Percentiles rank a stretch among this genome's conserved stretches.
These are phyloP conservation scores for Fusarium metavorans DNA, from an alignment of 2,329 filamentous ascomycete species.

Conservation along the genomic window DNA sequence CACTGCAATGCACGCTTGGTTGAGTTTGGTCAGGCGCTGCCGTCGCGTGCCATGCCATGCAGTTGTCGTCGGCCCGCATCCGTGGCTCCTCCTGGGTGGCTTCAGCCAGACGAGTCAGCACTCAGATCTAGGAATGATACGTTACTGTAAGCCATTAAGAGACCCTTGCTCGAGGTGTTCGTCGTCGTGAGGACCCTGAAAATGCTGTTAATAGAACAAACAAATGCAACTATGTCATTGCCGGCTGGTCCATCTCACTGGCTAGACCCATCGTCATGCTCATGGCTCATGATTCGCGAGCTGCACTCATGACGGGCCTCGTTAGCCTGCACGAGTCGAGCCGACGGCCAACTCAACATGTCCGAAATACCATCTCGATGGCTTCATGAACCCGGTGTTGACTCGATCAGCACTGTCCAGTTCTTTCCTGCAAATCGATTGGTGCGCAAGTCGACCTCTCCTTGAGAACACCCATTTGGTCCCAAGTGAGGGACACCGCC, in stretches of 20 bases:
- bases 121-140: constrained; percentile 33
- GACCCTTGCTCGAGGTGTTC: constrained; percentile 20
- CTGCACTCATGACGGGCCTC: not conserved
- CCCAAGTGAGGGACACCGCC: not conserved
- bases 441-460: constrained; percentile 26
- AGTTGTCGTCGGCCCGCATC: constrained; percentile 18
- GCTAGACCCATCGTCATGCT: not conserved
- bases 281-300: not conserved
- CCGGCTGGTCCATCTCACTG: not conserved
- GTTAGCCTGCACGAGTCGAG: not conserved
- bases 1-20: not conserved
- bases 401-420: constrained; percentile 19
- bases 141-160: constrained; percentile 25
- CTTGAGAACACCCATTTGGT: not conserved
- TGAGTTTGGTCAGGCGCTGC: not conserved
- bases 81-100: constrained; percentile 15
- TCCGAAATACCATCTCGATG: constrained; percentile 1
- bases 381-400: not conserved
- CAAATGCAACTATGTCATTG: constrained; percentile 25
- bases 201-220: constrained; percentile 9
- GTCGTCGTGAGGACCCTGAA: constrained; percentile 8
- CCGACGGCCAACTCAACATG: not conserved
- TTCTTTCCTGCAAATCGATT: constrained; percentile 17
- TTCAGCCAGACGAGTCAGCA: constrained; percentile 28
- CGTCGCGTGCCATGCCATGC: constrained; percentile 23